Percentiles rank a stretch among this genome's conserved stretches.
Conservation (phyloP, 1,139 yeast species). For the Lodderomyces jiufengensis region DNA sequence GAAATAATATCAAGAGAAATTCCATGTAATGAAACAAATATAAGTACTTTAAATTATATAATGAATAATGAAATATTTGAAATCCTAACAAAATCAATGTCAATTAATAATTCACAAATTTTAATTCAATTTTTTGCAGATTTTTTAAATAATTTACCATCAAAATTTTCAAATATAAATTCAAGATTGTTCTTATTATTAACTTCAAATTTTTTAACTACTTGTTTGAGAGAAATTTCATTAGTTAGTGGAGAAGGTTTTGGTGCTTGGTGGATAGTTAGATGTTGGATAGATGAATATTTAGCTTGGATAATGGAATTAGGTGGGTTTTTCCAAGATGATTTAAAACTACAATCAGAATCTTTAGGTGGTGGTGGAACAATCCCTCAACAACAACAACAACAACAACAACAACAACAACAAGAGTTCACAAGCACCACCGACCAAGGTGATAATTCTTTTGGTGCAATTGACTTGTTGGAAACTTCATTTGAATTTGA, state of each 20-base stretch:
- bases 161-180: constrained; percentile 42
- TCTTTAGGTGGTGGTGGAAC: too few species aligned
- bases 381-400: constrained; percentile 1
- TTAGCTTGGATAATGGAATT: constrained; percentile 66
- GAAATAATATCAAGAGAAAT: constrained; percentile 52
- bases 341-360: constrained; percentile 18
- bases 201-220: constrained; percentile 53
- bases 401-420: constrained; percentile 1
- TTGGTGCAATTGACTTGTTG: constrained; percentile 9
- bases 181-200: constrained; percentile 57
- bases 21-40: constrained; percentile 43
- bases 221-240: constrained; percentile 65
- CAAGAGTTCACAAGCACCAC: too few species aligned
- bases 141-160: constrained; percentile 43
- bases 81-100: constrained; percentile 7
- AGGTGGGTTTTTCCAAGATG: constrained; percentile 56
- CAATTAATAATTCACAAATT: neutral
- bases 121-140: constrained; percentile 18
- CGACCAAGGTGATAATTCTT: neutral
- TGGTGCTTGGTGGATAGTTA: constrained; percentile 74
- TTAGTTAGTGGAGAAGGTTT: constrained; percentile 59
- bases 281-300: constrained; percentile 79
- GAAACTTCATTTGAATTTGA: constrained; percentile 8
- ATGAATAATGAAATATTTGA: constrained; percentile 33
- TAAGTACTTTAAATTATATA: constrained; percentile 33